Evolutionary conservation across 2,329 filamentous ascomycete genomes (phyloP).

Genomic region (Ascochyta clinopodiicola): DNA sequence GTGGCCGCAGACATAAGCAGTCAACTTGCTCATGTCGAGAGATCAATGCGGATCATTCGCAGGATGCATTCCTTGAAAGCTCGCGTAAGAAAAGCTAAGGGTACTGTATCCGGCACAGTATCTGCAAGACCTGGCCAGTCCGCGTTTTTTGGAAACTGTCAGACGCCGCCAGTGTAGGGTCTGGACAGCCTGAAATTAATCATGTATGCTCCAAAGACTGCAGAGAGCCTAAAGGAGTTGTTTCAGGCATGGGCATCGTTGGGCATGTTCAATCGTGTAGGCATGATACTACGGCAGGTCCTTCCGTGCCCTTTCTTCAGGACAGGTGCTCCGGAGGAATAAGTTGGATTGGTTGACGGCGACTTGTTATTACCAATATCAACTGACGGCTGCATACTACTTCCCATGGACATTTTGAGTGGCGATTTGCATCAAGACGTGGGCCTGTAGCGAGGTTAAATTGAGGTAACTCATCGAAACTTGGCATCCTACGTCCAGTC

Average conservation of each 20-base stretch:
- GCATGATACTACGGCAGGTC: too few relatives aligned
- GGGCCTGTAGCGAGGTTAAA: constrained; percentile 1
- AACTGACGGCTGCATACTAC: neutral
- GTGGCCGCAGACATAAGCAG: neutral
- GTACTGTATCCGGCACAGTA: neutral
- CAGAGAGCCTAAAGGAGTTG: too few relatives aligned
- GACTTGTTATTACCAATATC: neutral
- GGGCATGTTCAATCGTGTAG: too few relatives aligned
- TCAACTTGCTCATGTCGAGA: neutral
- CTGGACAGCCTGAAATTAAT: too few relatives aligned
- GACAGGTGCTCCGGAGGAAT: neutral
- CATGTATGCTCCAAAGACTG: too few relatives aligned
- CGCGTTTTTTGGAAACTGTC: too few relatives aligned
- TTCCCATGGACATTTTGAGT: neutral
- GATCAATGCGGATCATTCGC: neutral
- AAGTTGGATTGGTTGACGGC: neutral
- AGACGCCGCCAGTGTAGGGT: too few relatives aligned
- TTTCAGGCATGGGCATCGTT: too few relatives aligned
- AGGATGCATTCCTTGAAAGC: neutral
- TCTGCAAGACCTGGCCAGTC: neutral
- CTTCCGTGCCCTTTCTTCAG: neutral
- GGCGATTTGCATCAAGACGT: neutral
- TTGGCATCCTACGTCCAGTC: constrained; percentile 8
- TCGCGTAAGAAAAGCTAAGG: too few relatives aligned
- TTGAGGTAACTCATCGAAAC: neutral